Evolutionary conservation across 1,139 yeast genomes (phyloP).

Genomic region (Saccharomyces pastorianus): DNA sequence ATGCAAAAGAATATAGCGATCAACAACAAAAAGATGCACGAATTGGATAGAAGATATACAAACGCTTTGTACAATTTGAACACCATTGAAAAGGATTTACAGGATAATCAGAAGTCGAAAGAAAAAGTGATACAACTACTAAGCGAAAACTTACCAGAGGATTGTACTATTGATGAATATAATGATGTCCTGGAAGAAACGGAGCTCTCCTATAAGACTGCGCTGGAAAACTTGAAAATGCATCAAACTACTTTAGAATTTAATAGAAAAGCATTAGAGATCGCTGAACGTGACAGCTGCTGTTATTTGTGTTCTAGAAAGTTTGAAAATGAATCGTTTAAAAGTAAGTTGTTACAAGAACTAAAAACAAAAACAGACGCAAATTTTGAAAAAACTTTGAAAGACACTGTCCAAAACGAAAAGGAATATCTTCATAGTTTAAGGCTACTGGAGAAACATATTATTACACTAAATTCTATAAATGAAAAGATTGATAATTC

Average conservation of each 20-base stretch:
- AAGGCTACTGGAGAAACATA: slow-evolving; percentile 22
- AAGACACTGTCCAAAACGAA: slow-evolving; percentile 35
- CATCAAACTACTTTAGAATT: slow-evolving; percentile 58
- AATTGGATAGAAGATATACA: slow-evolving; percentile 11
- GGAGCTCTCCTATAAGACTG: slow-evolving; percentile 52
- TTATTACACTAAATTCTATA: slow-evolving; percentile 7
- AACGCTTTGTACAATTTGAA: slow-evolving; percentile 16
- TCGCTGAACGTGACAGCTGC: slow-evolving; percentile 47
- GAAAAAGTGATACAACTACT: slow-evolving; percentile 9
- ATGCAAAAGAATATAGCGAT: slow-evolving; percentile 18
- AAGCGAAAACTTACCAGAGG: slow-evolving; percentile 32
- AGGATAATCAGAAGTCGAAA: slow-evolving; percentile 3
- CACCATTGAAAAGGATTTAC: slow-evolving; percentile 16
- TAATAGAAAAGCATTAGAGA: slow-evolving; percentile 53
- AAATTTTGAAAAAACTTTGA: slow-evolving; percentile 25
- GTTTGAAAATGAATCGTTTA: slow-evolving; percentile 38
- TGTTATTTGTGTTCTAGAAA: slow-evolving; percentile 62
- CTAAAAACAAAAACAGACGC: slow-evolving; percentile 30
- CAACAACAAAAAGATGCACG: slow-evolving; percentile 12
- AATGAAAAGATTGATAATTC: not conserved
- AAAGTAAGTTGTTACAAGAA: slow-evolving; percentile 32
- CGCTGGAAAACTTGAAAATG: slow-evolving; percentile 55
- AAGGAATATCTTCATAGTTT: slow-evolving; percentile 36
- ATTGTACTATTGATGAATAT: slow-evolving; percentile 44
- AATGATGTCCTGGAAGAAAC: slow-evolving; percentile 44